These are phyloP conservation scores for Kluyveromyces lactis DNA, from an alignment of 805 yeast species.

Conservation along the genomic window DNA sequence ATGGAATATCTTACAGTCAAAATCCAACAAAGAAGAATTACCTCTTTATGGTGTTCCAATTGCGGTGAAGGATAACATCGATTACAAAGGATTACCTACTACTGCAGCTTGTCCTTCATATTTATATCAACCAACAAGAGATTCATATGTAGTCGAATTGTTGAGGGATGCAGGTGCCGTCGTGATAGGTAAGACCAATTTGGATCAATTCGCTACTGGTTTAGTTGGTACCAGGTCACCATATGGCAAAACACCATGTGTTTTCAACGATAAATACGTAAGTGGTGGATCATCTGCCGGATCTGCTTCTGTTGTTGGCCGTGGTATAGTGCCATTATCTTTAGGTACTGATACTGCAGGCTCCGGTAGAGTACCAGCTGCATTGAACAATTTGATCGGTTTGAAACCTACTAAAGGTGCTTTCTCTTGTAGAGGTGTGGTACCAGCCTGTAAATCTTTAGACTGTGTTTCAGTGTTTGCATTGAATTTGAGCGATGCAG, in stretches of 20 bases:
- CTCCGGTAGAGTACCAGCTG: slow-evolving; percentile 96
- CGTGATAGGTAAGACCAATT: slow-evolving; percentile 84
- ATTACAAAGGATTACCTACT: slow-evolving; percentile 70
- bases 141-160: slow-evolving; percentile 67
- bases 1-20: slow-evolving; percentile 67
- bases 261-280: slow-evolving; percentile 69
- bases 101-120: slow-evolving; percentile 95
- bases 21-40: slow-evolving; percentile 41
- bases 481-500: slow-evolving; percentile 74
- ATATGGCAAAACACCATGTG: slow-evolving; percentile 79
- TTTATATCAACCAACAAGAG: slow-evolving; percentile 56
- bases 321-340: slow-evolving; percentile 83
- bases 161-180: slow-evolving; percentile 88
- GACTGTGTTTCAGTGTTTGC: slow-evolving; percentile 90
- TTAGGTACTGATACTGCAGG: slow-evolving; percentile 98
- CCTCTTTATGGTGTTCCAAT: slow-evolving; percentile 91
- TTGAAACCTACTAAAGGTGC: slow-evolving; percentile 88
- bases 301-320: slow-evolving; percentile 83
- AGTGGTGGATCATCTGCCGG: slow-evolving; percentile 97
- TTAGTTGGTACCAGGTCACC: slow-evolving; percentile 94
- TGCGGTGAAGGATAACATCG: slow-evolving; percentile 93
- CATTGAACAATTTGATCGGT: slow-evolving; percentile 83
- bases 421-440: slow-evolving; percentile 84
- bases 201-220: slow-evolving; percentile 97
- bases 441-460: slow-evolving; percentile 91